These are phyloP conservation scores for Aegilops tauschii DNA, from an alignment of 176 grass and related monocot genomes.

Conservation along the genomic window DNA sequence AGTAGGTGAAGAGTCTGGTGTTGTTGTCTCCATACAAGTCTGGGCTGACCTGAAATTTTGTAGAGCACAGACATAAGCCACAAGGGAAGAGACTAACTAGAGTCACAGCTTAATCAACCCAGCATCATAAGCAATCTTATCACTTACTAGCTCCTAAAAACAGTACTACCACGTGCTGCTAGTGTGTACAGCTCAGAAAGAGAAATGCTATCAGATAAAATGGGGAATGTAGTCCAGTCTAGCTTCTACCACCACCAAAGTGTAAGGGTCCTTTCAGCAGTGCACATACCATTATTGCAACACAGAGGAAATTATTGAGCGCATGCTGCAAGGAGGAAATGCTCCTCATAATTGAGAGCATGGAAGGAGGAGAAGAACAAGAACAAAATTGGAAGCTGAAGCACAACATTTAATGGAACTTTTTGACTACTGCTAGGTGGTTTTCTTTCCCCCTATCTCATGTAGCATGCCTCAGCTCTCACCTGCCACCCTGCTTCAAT, in stretches of 20 bases:
- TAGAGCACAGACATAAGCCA: conserved; percentile 19
- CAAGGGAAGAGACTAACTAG: background rate
- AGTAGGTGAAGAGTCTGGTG: conserved; percentile 89
- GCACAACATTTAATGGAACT: conserved; percentile 49
- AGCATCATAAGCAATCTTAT: conserved; percentile 19
- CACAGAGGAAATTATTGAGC: conserved; percentile 32
- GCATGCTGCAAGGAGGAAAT: conserved; percentile 32
- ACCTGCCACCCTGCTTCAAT: conserved; percentile 98
- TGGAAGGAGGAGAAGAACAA: conserved; percentile 31
- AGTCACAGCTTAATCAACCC: background rate
- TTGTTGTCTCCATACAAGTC: conserved; percentile 87
- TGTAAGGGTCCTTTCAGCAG: conserved; percentile 24
- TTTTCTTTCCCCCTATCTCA: conserved; percentile 4
- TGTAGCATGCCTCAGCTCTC: conserved; percentile 18
- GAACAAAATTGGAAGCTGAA: conserved; percentile 46
- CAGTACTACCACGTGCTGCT: background rate
- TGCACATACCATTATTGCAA: conserved; percentile 37
- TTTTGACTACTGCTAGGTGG: conserved; percentile 15
- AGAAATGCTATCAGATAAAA: background rate
- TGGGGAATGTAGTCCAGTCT: conserved; percentile 1
- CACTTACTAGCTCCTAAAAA: conserved; percentile 8
- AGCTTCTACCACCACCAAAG: conserved; percentile 19
- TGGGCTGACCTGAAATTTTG: conserved; percentile 74
- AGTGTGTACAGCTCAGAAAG: background rate
- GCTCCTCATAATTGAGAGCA: conserved; percentile 21